Evolutionary conservation across 768 basidiomycete species (phyloP), one percentile per base, ranked within the genome.

Genomic region (Leccinum uliginosum): DNA sequence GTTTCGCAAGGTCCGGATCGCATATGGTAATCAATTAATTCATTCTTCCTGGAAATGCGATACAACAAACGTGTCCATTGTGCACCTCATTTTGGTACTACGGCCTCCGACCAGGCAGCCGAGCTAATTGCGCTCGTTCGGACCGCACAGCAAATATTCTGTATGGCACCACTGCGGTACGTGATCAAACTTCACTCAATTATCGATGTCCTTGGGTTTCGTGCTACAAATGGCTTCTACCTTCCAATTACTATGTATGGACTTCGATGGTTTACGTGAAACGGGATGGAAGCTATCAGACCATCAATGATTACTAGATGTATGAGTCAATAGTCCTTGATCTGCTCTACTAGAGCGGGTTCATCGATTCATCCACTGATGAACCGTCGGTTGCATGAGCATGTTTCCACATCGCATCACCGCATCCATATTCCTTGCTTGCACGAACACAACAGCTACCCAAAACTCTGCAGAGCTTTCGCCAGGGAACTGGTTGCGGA

Each of bases 1-100:
- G n/a, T 43, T 46, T 11, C n/a, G 38, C 48, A 40, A 49, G 50
- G 43, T 52, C 29, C 63, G 55, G 49, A 47, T 55, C 40, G n/a
- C 38, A 26, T 44, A n/a, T 40, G 46, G 29, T 17, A 44, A 51
- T 54, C 38, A 11, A 40, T 43, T 38, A 30, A 29, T 32, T 9
- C 51, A 27, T 38, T 44, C 58, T 46, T 46, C 35, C 38, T 47
- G 57, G 45, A 52, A 38, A 14, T 30, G 32, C 21, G 44, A 46
- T 40, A 57, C 24, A 43, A 48, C 26, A 30, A 50, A 40, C n/a
- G 17, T 38, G 48, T 43, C 34, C 45, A 43, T 53, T 24, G n/a
- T 7, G 23, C 35, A 43, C 2, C 15, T 43, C 51, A 53, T 35
- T 23, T 55, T 40, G 46, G 32, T 46, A 54, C 47, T 46, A 54